These are phyloP conservation scores for Bifiguratus adelaidae DNA, from an alignment of 192 early-diverging fungal genomes.

Conservation along the genomic window DNA sequence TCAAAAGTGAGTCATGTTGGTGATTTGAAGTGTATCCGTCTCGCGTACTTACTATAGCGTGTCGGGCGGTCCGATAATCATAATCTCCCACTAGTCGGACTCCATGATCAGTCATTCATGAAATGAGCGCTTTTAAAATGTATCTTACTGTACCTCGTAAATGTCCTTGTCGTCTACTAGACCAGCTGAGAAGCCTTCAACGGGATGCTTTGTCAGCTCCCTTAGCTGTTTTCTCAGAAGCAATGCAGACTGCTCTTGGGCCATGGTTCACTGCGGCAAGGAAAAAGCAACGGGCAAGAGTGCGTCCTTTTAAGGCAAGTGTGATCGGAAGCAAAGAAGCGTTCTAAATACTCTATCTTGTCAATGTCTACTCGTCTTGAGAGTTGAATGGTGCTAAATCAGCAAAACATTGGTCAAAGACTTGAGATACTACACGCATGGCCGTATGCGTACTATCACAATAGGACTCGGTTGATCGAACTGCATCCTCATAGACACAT, in stretches of 20 bases:
- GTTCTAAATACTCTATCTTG: too few species aligned
- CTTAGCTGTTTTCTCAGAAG: conserved; percentile 34
- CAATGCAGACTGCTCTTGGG: conserved; percentile 24
- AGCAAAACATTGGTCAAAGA: conserved; percentile 15
- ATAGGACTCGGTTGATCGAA: conserved; percentile 12
- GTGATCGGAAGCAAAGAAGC: too few species aligned
- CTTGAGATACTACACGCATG: conserved; percentile 9
- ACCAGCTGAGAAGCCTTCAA: conserved; percentile 85
- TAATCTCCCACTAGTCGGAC: conserved; percentile 66
- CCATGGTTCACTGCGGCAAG: neutral
- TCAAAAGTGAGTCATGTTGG: neutral
- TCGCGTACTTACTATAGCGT: conserved; percentile 63
- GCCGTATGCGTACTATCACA: conserved; percentile 11
- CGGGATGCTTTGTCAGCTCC: conserved; percentile 61
- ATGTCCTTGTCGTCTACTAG: conserved; percentile 75
- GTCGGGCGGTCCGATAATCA: conserved; percentile 82
- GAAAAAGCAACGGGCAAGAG: too few species aligned
- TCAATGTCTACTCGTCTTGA: conserved; percentile 1
- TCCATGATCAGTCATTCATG: neutral
- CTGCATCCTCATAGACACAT: conserved; percentile 18
- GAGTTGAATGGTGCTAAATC: conserved; percentile 15
- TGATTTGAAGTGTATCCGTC: conserved; percentile 1
- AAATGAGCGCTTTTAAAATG: neutral
- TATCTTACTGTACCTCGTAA: conserved; percentile 55
- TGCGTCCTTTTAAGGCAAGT: too few species aligned